A percentile compares a stretch with the other conserved stretches of the same genome.
phyloP scores from a whole-genome alignment of 805 yeast species.

The Wickerhamiella kurtzmanii region DNA sequence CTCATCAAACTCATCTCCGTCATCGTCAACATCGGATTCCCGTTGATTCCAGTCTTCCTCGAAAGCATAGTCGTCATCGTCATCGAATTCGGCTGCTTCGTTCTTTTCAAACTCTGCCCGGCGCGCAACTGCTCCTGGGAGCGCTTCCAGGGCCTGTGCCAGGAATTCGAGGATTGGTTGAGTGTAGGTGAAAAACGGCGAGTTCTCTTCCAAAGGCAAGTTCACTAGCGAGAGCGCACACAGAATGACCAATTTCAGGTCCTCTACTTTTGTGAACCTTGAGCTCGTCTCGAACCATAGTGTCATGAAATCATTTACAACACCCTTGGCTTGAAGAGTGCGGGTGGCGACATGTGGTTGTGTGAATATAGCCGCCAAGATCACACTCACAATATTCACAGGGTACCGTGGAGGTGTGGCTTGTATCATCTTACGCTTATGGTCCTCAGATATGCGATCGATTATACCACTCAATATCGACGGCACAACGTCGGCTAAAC shows the following conservation, averaged over 20 bases:
- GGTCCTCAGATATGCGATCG: conserved; percentile 10
- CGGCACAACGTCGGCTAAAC: conserved; percentile 10
- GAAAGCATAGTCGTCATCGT: conserved; percentile 22
- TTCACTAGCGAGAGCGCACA: conserved; percentile 46
- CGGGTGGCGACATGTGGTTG: conserved; percentile 42
- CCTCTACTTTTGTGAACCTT: conserved; percentile 56
- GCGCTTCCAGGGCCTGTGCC: conserved; percentile 38
- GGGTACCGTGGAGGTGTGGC: conserved; percentile 28
- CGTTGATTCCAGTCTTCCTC: conserved; percentile 28
- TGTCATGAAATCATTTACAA: conserved; percentile 40
- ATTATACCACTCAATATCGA: conserved; percentile 7
- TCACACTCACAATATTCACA: conserved; percentile 43
- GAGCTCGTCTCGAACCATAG: conserved; percentile 53
- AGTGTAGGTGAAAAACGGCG: conserved; percentile 22
- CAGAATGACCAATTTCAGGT: conserved; percentile 59
- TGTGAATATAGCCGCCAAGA: conserved; percentile 51
- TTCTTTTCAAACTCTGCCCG: conserved; percentile 51
- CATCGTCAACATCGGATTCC: conserved; percentile 16
- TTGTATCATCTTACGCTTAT: not conserved
- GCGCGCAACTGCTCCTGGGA: conserved; percentile 59
- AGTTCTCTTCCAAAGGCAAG: conserved; percentile 24
- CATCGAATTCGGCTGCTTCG: conserved; percentile 29
- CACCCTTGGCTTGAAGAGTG: conserved; percentile 33
- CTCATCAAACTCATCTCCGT: conserved; percentile 21
- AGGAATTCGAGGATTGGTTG: conserved; percentile 40